Base-by-base conservation (phyloP, 2,329 filamentous ascomycete genomes). In the Mycosphaerella arachidis region DNA sequence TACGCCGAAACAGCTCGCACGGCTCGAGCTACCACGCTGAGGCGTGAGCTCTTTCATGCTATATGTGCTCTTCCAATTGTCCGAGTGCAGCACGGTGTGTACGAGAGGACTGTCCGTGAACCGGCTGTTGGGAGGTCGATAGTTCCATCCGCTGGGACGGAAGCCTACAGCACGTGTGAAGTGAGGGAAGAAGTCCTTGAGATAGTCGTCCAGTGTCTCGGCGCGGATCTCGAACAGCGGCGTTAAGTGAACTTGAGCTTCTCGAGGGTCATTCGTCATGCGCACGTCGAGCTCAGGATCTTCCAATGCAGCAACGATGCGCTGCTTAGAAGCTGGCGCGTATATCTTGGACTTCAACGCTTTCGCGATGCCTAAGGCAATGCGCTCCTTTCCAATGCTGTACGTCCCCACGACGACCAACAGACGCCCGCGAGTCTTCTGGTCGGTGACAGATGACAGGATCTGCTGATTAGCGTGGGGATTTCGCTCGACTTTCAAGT, bases 161-260 rank as follows among this genome's bases (percentile, higher is more conserved):
- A 99, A 96, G 4, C 92, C 94, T 18, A 97, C 89, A 50, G 96
- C 86, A 55, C 90, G 88, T 13, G 86, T 86, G 73, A 97, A 99
- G 67, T 91, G 86, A 6, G 89, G 87, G 63, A 88, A 89, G 77
- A 91, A 90, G 37, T 84, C 82, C 68, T 88, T 85, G 6, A 97
- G 83, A 70, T 99, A 99, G 62, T 96, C 92, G 65, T 91, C 86
- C 1, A 99, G 81, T 0, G 93, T 96, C 66, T 97, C 92, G 35
- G 92, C 87, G 29, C 92, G 87, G 66, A 99, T 92, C 74, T 97
- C 93, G 81, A 94, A 94, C 9, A 99, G 81, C 69, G 90, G 92
- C 68, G 96, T 95, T 92, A 99, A 97, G 76, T 99, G 94, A 0
- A 99, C 92, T 74, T 97, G 93, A 0, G 94, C 94, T 68, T 91